Conservation (phyloP, 2,329 filamentous ascomycete genomes). For the Ophiostoma australiae region DNA sequence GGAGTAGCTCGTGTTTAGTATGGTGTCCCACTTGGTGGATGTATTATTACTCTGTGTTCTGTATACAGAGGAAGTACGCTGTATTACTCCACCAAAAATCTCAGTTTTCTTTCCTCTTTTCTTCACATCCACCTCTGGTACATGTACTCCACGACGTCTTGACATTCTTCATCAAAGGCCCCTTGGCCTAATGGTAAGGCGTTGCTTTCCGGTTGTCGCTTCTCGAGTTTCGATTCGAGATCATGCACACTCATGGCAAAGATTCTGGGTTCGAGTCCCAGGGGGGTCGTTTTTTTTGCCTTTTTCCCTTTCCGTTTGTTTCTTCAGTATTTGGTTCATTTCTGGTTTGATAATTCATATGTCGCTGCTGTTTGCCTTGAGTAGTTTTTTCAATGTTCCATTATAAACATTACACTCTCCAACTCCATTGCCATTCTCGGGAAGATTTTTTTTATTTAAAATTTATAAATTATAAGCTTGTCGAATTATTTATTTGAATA, state of each 20-base stretch:
- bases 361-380: neutral
- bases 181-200: slow-evolving; percentile 26
- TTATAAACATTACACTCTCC: too few species aligned
- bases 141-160: neutral
- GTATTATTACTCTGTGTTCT: neutral
- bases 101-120: neutral
- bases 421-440: too few species aligned
- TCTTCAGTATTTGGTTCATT: neutral
- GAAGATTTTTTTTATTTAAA: too few species aligned
- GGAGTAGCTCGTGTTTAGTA: neutral
- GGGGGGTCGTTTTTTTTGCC: slow-evolving; percentile 25
- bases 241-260: slow-evolving; percentile 25
- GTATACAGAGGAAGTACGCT: too few species aligned
- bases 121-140: neutral
- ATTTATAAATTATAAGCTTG: too few species aligned
- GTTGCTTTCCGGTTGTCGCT: slow-evolving; percentile 23
- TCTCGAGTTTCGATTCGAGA: neutral
- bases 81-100: neutral
- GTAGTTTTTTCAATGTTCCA: too few species aligned
- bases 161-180: slow-evolving; percentile 17
- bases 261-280: slow-evolving; percentile 30
- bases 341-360: neutral
- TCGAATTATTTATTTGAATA: too few species aligned
- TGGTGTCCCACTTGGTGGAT: neutral
- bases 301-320: neutral